Conservation (phyloP, 2,329 filamentous ascomycete genomes). For the Fusarium tupiense region DNA sequence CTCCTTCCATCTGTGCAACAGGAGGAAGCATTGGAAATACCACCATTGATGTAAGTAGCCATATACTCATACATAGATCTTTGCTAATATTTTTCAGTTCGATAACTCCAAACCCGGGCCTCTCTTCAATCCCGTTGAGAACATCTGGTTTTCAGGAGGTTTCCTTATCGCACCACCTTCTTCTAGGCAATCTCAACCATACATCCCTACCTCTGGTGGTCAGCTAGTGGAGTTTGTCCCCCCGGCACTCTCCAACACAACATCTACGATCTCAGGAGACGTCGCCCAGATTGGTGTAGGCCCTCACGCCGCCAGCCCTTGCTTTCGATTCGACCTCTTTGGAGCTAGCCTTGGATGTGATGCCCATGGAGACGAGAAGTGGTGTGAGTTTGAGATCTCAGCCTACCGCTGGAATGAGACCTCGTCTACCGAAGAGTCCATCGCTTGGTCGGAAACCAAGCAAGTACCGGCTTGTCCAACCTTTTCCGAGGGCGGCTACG, state of each 20-base stretch:
- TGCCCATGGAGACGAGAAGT: constrained; percentile 48
- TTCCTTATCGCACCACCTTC: constrained; percentile 52
- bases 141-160: constrained; percentile 55
- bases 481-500: constrained; percentile 47
- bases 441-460: constrained; percentile 53
- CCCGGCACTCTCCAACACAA: constrained; percentile 45
- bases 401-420: constrained; percentile 51
- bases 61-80: neutral
- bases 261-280: constrained; percentile 43
- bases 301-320: constrained; percentile 49
- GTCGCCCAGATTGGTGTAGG: constrained; percentile 54
- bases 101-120: constrained; percentile 50
- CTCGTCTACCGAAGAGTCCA: constrained; percentile 48
- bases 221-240: constrained; percentile 54
- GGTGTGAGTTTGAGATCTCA: constrained; percentile 55
- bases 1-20: constrained; percentile 41
- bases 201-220: constrained; percentile 51
- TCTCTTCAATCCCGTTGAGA: constrained; percentile 52
- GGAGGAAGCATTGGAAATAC: constrained; percentile 51
- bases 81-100: constrained; percentile 46
- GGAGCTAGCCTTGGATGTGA: constrained; percentile 53
- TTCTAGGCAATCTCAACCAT: constrained; percentile 46
- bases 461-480: constrained; percentile 51
- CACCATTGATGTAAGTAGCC: constrained; percentile 50
- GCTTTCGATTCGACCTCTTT: constrained; percentile 54